Evolutionary conservation across 2,329 filamentous ascomycete species (phyloP).

Genomic region (Cyphellophora europaea): DNA sequence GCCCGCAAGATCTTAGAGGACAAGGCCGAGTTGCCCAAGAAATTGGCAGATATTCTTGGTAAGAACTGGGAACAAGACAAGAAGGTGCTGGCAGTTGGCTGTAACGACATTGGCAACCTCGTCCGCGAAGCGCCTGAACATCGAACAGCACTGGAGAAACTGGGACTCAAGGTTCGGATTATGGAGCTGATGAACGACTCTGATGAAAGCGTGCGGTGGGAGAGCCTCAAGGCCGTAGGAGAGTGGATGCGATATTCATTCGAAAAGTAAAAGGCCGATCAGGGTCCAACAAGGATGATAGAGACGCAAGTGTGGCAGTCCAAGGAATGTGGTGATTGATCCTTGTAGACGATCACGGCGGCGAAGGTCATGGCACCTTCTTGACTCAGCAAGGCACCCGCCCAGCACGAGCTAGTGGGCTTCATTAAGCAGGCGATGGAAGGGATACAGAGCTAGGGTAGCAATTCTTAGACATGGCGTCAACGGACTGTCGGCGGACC

Average conservation of each 20-base stretch:
- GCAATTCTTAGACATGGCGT: too few species aligned
- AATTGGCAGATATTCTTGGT: slow-evolving; percentile 76
- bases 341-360: too few species aligned
- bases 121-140: slow-evolving; percentile 86
- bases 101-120: slow-evolving; percentile 81
- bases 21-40: slow-evolving; percentile 66
- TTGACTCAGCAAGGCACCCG: too few species aligned
- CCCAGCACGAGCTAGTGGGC: too few species aligned
- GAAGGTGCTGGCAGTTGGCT: slow-evolving; percentile 80
- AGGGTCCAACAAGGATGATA: not conserved
- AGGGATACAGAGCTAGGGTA: too few species aligned
- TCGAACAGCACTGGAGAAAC: slow-evolving; percentile 67
- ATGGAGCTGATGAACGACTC: slow-evolving; percentile 90
- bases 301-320: too few species aligned
- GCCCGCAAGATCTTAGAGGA: slow-evolving; percentile 77
- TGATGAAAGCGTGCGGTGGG: slow-evolving; percentile 85
- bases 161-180: slow-evolving; percentile 74
- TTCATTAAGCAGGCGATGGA: too few species aligned
- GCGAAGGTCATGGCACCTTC: too few species aligned
- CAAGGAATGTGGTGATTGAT: too few species aligned
- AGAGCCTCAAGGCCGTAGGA: slow-evolving; percentile 76
- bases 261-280: slow-evolving; percentile 30
- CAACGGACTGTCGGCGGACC: too few species aligned
- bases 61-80: slow-evolving; percentile 78
- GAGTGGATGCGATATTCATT: slow-evolving; percentile 68